Conservation (phyloP, 495 filamentous ascomycete genomes). For the Penicillium soppii region DNA sequence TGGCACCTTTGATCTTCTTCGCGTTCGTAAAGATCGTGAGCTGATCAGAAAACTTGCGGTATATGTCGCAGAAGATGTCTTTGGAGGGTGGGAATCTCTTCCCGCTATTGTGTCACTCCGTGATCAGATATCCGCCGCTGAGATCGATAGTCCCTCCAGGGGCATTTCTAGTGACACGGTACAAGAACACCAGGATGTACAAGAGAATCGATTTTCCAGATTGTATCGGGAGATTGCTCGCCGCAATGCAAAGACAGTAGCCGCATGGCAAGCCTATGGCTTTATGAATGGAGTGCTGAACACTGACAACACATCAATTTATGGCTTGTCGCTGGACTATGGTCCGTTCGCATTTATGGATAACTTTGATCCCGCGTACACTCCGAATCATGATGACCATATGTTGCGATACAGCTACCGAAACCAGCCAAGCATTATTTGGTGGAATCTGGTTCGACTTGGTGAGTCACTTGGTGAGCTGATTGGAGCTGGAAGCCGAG, state of each 20-base stretch:
- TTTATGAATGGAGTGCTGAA: slow-evolving; percentile 98
- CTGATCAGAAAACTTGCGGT: slow-evolving; percentile 70
- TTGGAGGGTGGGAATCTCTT: slow-evolving; percentile 78
- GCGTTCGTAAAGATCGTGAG: slow-evolving; percentile 75
- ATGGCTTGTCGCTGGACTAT: slow-evolving; percentile 86
- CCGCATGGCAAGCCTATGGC: slow-evolving; percentile 93
- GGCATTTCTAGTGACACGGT: slow-evolving; percentile 54
- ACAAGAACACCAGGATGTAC: slow-evolving; percentile 60
- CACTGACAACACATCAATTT: slow-evolving; percentile 93
- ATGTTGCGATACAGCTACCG: slow-evolving; percentile 84
- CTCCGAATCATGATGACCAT: slow-evolving; percentile 94
- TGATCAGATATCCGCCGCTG: slow-evolving; percentile 35
- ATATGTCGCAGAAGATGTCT: slow-evolving; percentile 83
- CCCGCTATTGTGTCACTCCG: slow-evolving; percentile 50
- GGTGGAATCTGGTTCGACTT: slow-evolving; percentile 96
- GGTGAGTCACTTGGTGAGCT: slow-evolving; percentile 91
- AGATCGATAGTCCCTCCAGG: slow-evolving; percentile 41
- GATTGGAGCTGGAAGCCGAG: slow-evolving; percentile 65
- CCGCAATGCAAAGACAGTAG: slow-evolving; percentile 84
- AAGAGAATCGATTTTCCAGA: slow-evolving; percentile 82
- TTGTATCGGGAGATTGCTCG: slow-evolving; percentile 86
- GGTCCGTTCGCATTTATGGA: slow-evolving; percentile 97
- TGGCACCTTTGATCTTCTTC: slow-evolving; percentile 88
- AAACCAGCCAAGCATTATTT: slow-evolving; percentile 94
- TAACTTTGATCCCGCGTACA: slow-evolving; percentile 91